Evolutionary conservation across 2,329 filamentous ascomycete species (phyloP).

Genomic region (Plectosphaerella cucumerina): DNA sequence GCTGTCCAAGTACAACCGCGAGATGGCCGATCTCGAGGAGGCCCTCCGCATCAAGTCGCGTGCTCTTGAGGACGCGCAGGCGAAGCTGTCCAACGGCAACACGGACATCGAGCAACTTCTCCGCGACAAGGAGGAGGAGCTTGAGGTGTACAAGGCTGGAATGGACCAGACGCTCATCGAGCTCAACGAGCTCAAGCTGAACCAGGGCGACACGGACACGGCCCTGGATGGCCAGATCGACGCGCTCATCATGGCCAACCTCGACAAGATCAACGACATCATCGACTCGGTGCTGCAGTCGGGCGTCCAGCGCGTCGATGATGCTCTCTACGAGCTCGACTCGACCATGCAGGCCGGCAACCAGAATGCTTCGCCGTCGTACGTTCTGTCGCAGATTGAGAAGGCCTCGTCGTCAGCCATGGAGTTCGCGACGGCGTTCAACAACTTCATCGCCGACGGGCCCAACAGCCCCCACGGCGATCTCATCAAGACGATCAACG

Average conservation of each 20-base stretch:
- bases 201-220: slow-evolving; percentile 69
- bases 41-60: slow-evolving; percentile 83
- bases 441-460: slow-evolving; percentile 96
- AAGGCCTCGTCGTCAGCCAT: slow-evolving; percentile 93
- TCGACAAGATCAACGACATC: slow-evolving; percentile 93
- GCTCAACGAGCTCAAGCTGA: slow-evolving; percentile 79
- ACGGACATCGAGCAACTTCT: slow-evolving; percentile 82
- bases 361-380: slow-evolving; percentile 92
- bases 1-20: slow-evolving; percentile 92
- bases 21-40: slow-evolving; percentile 95
- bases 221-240: slow-evolving; percentile 90
- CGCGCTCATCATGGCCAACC: slow-evolving; percentile 76
- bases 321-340: slow-evolving; percentile 94
- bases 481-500: slow-evolving; percentile 87
- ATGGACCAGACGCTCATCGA: slow-evolving; percentile 96
- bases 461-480: slow-evolving; percentile 86
- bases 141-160: slow-evolving; percentile 95
- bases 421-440: slow-evolving; percentile 97
- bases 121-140: slow-evolving; percentile 93
- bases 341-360: slow-evolving; percentile 98
- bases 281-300: slow-evolving; percentile 95
- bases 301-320: slow-evolving; percentile 89
- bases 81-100: slow-evolving; percentile 73
- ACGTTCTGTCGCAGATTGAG: slow-evolving; percentile 93
- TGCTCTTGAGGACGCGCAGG: slow-evolving; percentile 77